These are phyloP conservation scores for Podaxis mareebaensis DNA, from an alignment of 768 basidiomycete genomes.

Conservation along the genomic window DNA sequence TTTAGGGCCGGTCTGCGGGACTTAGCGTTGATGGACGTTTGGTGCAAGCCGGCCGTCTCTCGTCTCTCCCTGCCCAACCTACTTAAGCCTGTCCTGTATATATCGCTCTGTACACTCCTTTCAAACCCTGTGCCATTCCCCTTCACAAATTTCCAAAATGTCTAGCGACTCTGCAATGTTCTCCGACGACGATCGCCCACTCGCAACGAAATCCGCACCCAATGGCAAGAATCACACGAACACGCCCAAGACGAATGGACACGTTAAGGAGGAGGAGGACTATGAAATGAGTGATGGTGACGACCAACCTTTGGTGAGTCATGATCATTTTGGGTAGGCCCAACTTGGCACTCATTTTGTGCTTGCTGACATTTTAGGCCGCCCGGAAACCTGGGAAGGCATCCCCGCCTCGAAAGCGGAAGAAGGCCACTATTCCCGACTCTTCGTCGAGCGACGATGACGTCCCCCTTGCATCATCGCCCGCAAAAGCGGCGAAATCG, in stretches of 20 bases:
- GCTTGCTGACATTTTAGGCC: conserved; percentile 49
- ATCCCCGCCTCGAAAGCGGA: conserved; percentile 54
- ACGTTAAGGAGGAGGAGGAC: conserved; percentile 42
- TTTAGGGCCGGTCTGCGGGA: conserved; percentile 62
- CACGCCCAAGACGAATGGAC: conserved; percentile 38
- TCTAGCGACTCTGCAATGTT: conserved; percentile 50
- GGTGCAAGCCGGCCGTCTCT: conserved; percentile 24
- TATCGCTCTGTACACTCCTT: conserved; percentile 14
- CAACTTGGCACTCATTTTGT: background rate
- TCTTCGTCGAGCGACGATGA: conserved; percentile 76
- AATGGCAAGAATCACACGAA: conserved; percentile 34
- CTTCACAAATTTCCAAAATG: conserved; percentile 34
- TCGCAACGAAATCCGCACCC: conserved; percentile 41
- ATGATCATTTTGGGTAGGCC: background rate
- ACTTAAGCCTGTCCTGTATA: conserved; percentile 22
- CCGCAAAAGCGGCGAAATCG: conserved; percentile 42
- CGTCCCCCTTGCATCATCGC: conserved; percentile 71
- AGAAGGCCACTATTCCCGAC: conserved; percentile 52
- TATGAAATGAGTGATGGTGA: conserved; percentile 68
- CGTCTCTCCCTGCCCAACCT: conserved; percentile 27
- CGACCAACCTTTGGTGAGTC: conserved; percentile 72
- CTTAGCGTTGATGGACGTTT: conserved; percentile 38
- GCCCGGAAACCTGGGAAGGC: conserved; percentile 48
- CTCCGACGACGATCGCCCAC: conserved; percentile 61
- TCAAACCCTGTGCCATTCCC: conserved; percentile 24